Base-by-base conservation (phyloP, 1,139 yeast species). In the Wickerhamomyces sp. region DNA sequence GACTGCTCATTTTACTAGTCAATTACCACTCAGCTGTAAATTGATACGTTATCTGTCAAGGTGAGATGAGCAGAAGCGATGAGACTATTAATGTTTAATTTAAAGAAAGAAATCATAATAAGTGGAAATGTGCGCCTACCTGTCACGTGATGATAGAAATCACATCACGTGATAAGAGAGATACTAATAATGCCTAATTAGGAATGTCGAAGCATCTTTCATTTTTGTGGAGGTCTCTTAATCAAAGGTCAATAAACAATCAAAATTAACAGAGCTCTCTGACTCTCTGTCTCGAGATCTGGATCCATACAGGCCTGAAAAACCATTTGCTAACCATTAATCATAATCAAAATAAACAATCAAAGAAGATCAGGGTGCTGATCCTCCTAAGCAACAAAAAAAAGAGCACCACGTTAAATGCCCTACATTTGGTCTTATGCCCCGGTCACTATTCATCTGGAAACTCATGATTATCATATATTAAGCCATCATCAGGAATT, bases 371-470 rank as follows among this genome's bases (percentile, higher is more conserved):
- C 23, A 18, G 5, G 23, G 23, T 18, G 23, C 23, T 18, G 23
- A 18, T 18, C 23, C 23, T 18, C 23, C 5, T 18, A 18, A 18
- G 23, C 23, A 18, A 18, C 23, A 18, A 18, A 18, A 18, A 18
- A 18, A 18, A 18, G n/a, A 18, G 13, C 39, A 9, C 15, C n/a
- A 6, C 23, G 6, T 18, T n/a, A 34, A 37, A 51, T 51, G 54
- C 40, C 49, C 27, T 39, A 39, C 26, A 26, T 7, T 9, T 56
- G 60, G 60, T 37, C 46, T 30, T 56, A 54, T 37, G 45, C 55
- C 7, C 58, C 60, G 7, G 52, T 56, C 40, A 51, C 60, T 29
- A 49, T 56, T 39, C 60, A 54, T 43, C 43, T 54, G 27, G 53
- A 45, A 33, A 45, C 38, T 13, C 18, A 45, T 27, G 27, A 40